Conservation (phyloP, 192 early-diverging fungal species). For the Bifiguratus adelaidae region DNA sequence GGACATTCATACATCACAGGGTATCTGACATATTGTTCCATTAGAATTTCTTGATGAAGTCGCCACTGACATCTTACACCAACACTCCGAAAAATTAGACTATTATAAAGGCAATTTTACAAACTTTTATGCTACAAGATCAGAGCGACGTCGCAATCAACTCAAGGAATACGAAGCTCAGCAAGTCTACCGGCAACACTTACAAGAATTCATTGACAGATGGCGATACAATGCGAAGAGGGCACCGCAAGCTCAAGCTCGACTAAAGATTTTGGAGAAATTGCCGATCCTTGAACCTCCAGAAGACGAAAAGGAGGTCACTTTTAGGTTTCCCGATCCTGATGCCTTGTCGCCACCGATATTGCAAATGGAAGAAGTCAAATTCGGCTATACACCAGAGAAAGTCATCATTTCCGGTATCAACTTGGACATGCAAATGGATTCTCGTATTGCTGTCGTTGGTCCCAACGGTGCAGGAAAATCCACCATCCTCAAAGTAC, state of each 20-base stretch:
- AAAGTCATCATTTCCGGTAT: conserved; percentile 75
- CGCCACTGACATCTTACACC: conserved; percentile 93
- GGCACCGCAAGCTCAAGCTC: conserved; percentile 93
- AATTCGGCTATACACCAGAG: conserved; percentile 77
- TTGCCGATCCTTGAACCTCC: conserved; percentile 85
- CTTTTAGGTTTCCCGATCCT: conserved; percentile 89
- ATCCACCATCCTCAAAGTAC: conserved; percentile 88
- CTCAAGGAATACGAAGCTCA: conserved; percentile 95
- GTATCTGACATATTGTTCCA: not conserved
- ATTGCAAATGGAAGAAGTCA: conserved; percentile 87
- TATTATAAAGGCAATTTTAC: conserved; percentile 95
- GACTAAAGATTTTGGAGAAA: conserved; percentile 98
- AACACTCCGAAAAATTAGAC: conserved; percentile 88
- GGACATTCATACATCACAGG: no score
- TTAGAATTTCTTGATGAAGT: conserved; percentile 91
- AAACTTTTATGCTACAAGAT: conserved; percentile 78
- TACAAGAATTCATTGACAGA: conserved; percentile 97
- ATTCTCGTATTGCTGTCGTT: conserved; percentile 95
- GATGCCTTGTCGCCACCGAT: conserved; percentile 94
- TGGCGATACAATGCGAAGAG: conserved; percentile 99
- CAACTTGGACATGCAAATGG: conserved; percentile 93
- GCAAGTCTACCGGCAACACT: conserved; percentile 83
- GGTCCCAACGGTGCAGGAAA: conserved; percentile 99
- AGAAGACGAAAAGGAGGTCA: conserved; percentile 63
- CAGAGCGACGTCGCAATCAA: conserved; percentile 86